These are phyloP conservation scores for Verticillium albo-atrum DNA, from an alignment of 2,329 filamentous ascomycete genomes.

Conservation along the genomic window DNA sequence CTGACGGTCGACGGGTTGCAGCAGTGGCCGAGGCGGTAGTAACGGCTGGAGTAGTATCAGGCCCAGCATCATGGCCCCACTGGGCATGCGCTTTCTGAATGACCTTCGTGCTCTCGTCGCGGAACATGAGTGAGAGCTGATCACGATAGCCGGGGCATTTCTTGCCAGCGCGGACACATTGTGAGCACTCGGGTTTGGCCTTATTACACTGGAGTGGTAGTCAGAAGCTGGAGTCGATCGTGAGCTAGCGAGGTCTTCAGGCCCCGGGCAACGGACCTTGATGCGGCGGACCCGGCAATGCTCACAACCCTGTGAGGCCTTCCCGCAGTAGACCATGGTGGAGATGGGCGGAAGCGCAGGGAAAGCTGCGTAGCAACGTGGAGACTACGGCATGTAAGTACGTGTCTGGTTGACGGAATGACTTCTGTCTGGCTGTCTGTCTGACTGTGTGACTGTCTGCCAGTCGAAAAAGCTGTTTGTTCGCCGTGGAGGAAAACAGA, in stretches of 20 bases:
- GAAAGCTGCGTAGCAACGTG: neutral
- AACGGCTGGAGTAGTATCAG: neutral
- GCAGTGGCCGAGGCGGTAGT: neutral
- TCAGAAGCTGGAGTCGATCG: neutral
- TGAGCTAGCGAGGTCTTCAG: neutral
- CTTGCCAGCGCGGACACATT: constrained; percentile 56
- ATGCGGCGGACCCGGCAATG: constrained; percentile 50
- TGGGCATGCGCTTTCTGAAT: constrained; percentile 53
- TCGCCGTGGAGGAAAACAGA: neutral
- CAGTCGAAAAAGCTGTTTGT: neutral
- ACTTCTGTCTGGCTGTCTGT: neutral
- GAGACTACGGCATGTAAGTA: neutral
- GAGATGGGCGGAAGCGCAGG: neutral
- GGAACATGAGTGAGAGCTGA: constrained; percentile 60
- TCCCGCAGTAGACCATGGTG: constrained; percentile 53
- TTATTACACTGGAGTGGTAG: constrained; percentile 51
- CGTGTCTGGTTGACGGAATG: no score
- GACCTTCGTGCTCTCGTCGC: constrained; percentile 61
- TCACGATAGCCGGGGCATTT: constrained; percentile 61
- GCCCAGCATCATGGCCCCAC: constrained; percentile 29
- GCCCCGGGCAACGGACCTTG: constrained; percentile 36
- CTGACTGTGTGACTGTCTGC: neutral
- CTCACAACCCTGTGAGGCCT: constrained; percentile 51
- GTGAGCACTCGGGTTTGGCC: constrained; percentile 54
- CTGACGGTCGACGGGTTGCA: neutral